Conservation (phyloP, 106 monocot species). For the Ottelia alismoides region DNA sequence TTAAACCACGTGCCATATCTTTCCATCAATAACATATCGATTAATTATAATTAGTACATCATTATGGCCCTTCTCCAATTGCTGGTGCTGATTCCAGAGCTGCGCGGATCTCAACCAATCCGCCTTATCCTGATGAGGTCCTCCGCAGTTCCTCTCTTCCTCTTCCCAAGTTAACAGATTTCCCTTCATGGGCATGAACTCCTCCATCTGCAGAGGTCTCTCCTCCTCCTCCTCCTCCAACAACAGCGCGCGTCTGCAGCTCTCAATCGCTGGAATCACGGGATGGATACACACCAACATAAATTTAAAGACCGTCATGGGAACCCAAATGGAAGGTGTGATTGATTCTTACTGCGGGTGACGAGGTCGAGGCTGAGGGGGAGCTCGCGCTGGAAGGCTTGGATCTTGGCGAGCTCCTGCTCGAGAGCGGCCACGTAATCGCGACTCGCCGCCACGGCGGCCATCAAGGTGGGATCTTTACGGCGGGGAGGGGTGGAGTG, state of each 20-base stretch:
- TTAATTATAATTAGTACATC: too few relatives aligned
- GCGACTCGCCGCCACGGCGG: too few relatives aligned
- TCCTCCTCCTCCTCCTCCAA: too few relatives aligned
- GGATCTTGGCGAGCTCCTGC: constrained; percentile 36
- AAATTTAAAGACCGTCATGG: neutral
- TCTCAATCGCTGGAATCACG: too few relatives aligned
- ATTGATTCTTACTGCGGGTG: constrained; percentile 13
- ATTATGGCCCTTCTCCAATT: too few relatives aligned
- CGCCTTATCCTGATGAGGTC: constrained; percentile 6
- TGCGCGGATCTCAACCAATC: constrained; percentile 35
- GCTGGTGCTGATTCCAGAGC: constrained; percentile 16
- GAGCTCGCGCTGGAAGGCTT: constrained; percentile 37
- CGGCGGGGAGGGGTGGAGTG: neutral
- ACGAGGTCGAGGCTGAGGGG: constrained; percentile 44
- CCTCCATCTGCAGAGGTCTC: too few relatives aligned
- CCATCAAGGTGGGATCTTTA: neutral
- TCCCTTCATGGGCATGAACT: too few relatives aligned
- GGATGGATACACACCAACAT: neutral
- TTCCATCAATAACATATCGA: too few relatives aligned
- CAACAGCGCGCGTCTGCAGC: too few relatives aligned
- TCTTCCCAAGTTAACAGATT: too few relatives aligned
- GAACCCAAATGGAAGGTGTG: neutral
- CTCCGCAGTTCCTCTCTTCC: neutral
- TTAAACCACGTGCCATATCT: too few relatives aligned
- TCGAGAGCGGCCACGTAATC: constrained; percentile 32